Base-by-base conservation (phyloP, 2,329 filamentous ascomycete species). In the Myriosclerotinia duriaeana region DNA sequence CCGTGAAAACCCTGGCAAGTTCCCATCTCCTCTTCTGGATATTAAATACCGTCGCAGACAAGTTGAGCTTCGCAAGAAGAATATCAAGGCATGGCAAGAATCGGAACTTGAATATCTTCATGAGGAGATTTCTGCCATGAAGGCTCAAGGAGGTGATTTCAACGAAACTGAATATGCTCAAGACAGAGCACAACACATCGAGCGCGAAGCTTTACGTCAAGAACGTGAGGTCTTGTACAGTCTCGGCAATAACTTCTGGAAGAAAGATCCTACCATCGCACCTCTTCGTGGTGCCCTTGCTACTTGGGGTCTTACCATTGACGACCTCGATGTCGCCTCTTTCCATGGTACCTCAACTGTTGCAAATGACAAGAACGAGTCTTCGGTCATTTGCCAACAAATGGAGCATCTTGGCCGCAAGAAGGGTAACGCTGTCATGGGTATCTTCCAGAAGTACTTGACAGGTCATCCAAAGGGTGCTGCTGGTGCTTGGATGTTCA, bases 321-420 rank as follows among this genome's bases (percentile, higher is more conserved):
- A 99, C 76, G 95, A 99, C 75, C 87, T 99, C 46, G 90, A 85
- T 73, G 93, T 99, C 70, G 94, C 95, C 20, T 98, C 95, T 17
- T 98, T 98, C 91, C 95, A 99, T 83, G 95, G 95, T 75, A 99
- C 95, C 52, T 98, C 95, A 0, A 99, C 95, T 71, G 93, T 96
- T 77, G 95, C 95, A 73, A 99, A 99, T 79, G 95, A 99, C 84
- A 98, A 98, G 89, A 99, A 99, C 80, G 95, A 99, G 79, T 98
- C 95, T 22, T 93, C 93, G 64, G 95, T 97, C 76, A 90, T 99
- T 74, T 97, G 94, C 84, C 88, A 97, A 79, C 96, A 99, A 81
- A 87, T 99, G 79, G 89, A 89, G 74, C 96, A 99, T 77, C 89
- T 99, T 64, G 95, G 95, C 72, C 91, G 95, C 74, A 90, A 89